phyloP scores from a whole-genome alignment of 139 green algal genomes.

The Chlorella sp. region DNA sequence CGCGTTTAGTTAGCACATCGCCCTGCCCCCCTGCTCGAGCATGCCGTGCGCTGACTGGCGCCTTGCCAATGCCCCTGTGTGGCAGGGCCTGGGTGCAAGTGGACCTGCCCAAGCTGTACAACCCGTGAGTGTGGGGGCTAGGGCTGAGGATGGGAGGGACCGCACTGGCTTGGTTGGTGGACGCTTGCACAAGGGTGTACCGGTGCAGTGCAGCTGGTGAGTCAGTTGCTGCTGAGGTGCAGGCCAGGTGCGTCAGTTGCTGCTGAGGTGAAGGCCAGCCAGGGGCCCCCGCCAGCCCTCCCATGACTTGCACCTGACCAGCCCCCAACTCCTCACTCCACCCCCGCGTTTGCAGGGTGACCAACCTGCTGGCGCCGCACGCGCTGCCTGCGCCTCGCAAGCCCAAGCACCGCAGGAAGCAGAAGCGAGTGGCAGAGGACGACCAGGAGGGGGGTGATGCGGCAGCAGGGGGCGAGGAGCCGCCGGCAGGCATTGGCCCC shows the following conservation, averaged over 20 bases:
- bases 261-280: too few relatives aligned
- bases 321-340: too few relatives aligned
- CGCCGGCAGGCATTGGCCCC: not conserved
- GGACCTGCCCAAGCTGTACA: slow-evolving; percentile 92
- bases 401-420: slow-evolving; percentile 46
- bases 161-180: too few relatives aligned
- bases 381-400: not conserved
- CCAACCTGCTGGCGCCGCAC: slow-evolving; percentile 79
- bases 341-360: slow-evolving; percentile 73
- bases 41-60: not conserved
- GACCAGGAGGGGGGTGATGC: not conserved
- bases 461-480: not conserved
- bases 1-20: too few relatives aligned
- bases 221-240: too few relatives aligned
- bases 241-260: too few relatives aligned
- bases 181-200: too few relatives aligned
- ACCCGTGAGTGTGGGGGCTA: slow-evolving; percentile 61
- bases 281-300: too few relatives aligned
- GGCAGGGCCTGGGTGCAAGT: slow-evolving; percentile 90
- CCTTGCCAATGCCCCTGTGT: slow-evolving; percentile 45
- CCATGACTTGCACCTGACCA: too few relatives aligned
- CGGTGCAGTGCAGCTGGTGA: too few relatives aligned
- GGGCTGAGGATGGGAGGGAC: too few relatives aligned
- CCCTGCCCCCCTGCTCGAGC: not conserved
- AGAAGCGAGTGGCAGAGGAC: not conserved